phyloP scores from a whole-genome alignment of 805 yeast species.

The Wickerhamomyces bovis region DNA sequence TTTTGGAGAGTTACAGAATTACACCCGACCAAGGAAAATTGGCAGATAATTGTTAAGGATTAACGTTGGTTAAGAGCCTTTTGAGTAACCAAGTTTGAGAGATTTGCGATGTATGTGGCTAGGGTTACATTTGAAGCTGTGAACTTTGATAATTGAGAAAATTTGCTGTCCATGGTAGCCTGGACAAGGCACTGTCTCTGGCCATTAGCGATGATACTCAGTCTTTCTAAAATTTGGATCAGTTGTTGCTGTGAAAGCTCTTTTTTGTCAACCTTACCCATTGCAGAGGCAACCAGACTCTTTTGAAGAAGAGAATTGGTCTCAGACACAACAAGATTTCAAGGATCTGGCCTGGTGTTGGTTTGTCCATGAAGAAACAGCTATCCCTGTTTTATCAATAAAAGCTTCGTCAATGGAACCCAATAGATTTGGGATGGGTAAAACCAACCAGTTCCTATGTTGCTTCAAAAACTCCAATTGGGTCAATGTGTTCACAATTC shows the following conservation, averaged over 20 bases:
- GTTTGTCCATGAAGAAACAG: slow-evolving; percentile 29
- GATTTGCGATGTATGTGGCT: background rate
- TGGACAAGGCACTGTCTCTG: slow-evolving; percentile 10
- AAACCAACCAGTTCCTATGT: slow-evolving; percentile 29
- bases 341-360: slow-evolving; percentile 26
- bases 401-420: slow-evolving; percentile 38
- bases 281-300: background rate
- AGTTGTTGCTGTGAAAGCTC: slow-evolving; percentile 15
- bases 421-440: slow-evolving; percentile 37
- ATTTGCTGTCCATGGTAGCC: slow-evolving; percentile 4
- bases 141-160: background rate
- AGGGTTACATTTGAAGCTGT: background rate
- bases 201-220: slow-evolving; percentile 1
- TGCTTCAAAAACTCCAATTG: slow-evolving; percentile 34
- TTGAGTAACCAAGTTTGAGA: background rate
- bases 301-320: slow-evolving; percentile 10
- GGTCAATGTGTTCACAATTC: slow-evolving; percentile 39
- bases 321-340: slow-evolving; percentile 26
- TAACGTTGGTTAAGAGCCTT: too few relatives aligned
- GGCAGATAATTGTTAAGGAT: background rate
- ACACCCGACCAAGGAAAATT: background rate
- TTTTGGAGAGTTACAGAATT: background rate
- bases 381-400: slow-evolving; percentile 39
- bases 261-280: background rate
- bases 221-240: background rate